Evolutionary conservation across 2,329 filamentous ascomycete species (phyloP).

Genomic region (Paradendryphiella salina): DNA sequence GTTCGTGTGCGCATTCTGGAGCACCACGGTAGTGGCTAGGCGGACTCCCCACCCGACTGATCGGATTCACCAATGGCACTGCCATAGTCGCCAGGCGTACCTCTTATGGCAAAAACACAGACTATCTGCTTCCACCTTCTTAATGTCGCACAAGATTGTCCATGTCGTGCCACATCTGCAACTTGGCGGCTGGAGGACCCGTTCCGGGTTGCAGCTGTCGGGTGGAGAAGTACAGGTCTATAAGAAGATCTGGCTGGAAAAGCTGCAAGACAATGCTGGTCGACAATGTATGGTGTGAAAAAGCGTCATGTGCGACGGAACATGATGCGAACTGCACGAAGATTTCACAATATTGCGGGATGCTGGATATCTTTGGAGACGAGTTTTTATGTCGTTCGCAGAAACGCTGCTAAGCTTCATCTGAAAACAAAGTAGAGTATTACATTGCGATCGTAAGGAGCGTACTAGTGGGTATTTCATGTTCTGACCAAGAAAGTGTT

Average conservation of each 20-base stretch:
- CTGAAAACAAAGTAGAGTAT: neutral
- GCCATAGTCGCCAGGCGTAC: too few relatives aligned
- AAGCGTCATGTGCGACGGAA: neutral
- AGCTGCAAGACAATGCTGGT: neutral
- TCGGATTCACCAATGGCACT: too few relatives aligned
- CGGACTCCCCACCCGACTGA: too few relatives aligned
- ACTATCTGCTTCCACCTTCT: too few relatives aligned
- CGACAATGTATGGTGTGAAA: neutral
- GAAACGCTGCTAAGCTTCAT: neutral
- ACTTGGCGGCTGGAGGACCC: conserved; percentile 2
- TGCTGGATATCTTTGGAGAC: neutral
- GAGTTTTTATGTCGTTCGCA: too few relatives aligned
- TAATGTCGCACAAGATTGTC: too few relatives aligned
- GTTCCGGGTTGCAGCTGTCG: neutral
- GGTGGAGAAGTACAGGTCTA: neutral
- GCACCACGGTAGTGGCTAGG: too few relatives aligned
- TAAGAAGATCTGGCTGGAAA: neutral
- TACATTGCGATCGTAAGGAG: conserved; percentile 21
- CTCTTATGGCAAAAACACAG: too few relatives aligned
- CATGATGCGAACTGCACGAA: neutral
- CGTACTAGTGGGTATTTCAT: conserved; percentile 27
- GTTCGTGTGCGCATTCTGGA: too few relatives aligned
- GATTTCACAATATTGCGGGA: neutral
- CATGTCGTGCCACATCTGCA: neutral
- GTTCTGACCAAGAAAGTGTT: neutral